Percentiles rank a stretch among this genome's conserved stretches.
These are phyloP conservation scores for Escovopsis sp. DNA, from an alignment of 2,329 filamentous ascomycete species.

Conservation along the genomic window DNA sequence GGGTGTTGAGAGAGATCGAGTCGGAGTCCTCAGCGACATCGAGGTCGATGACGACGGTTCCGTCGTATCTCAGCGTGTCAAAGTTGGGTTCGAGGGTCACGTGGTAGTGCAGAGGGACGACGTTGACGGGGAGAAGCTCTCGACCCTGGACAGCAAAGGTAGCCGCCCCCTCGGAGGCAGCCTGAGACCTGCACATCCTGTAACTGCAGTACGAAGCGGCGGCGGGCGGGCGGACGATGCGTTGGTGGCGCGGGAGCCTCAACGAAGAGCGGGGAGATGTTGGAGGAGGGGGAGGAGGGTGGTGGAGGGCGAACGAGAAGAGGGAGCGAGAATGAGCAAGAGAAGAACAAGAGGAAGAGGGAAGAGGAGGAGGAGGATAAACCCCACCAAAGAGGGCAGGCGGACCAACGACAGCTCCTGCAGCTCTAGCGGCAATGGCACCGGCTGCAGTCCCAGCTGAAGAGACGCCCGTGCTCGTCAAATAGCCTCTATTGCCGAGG, in stretches of 20 bases:
- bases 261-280: neutral
- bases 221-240: neutral
- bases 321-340: neutral
- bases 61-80: slow-evolving; percentile 73
- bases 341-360: too few species aligned
- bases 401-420: neutral
- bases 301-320: neutral
- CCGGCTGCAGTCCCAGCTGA: too few species aligned
- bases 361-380: neutral
- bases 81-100: slow-evolving; percentile 86
- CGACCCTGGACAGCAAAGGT: slow-evolving; percentile 26
- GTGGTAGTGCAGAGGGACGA: slow-evolving; percentile 85
- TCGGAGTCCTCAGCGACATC: slow-evolving; percentile 74
- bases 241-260: neutral
- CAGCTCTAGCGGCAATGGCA: neutral
- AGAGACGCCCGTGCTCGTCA: neutral
- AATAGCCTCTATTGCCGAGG: neutral
- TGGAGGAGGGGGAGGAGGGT: neutral
- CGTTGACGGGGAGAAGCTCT: slow-evolving; percentile 80
- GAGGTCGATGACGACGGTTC: slow-evolving; percentile 71
- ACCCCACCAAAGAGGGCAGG: neutral
- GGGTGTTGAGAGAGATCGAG: slow-evolving; percentile 74
- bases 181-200: slow-evolving; percentile 6
- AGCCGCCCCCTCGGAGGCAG: slow-evolving; percentile 5
- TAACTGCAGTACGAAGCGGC: slow-evolving; percentile 1